Percentiles rank a stretch among this genome's conserved stretches.
Evolutionary conservation across 768 basidiomycete genomes (phyloP).

Genomic region (Leccinum boreale): DNA sequence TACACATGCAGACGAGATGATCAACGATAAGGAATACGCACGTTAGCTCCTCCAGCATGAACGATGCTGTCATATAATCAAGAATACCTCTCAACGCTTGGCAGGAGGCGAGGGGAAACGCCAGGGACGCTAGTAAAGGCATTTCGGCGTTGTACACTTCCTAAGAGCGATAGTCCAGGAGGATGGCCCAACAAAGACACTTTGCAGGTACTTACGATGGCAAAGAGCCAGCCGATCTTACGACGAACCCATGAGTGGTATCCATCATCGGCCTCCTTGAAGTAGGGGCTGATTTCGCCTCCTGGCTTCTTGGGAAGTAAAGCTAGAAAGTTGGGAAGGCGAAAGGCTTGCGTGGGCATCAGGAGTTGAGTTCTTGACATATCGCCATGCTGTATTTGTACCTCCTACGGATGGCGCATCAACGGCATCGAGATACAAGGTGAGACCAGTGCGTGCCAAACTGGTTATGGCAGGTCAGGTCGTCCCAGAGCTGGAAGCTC

Average conservation of each 20-base stretch:
- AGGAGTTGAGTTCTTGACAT: not conserved
- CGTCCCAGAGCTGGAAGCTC: slow-evolving; percentile 1
- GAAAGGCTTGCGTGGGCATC: slow-evolving; percentile 22
- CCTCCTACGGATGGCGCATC: not conserved
- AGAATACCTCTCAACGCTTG: slow-evolving; percentile 22
- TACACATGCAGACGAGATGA: not conserved
- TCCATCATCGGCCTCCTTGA: slow-evolving; percentile 19
- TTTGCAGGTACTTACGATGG: slow-evolving; percentile 15
- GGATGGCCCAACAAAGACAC: too few relatives aligned
- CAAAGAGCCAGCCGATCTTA: slow-evolving; percentile 22
- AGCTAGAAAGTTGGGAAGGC: slow-evolving; percentile 23
- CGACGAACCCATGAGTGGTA: slow-evolving; percentile 23
- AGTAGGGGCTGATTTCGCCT: slow-evolving; percentile 24
- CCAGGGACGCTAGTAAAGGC: slow-evolving; percentile 23
- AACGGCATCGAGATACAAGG: slow-evolving; percentile 5
- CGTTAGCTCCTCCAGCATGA: slow-evolving; percentile 32
- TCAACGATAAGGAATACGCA: not conserved
- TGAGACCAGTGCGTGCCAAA: slow-evolving; percentile 15
- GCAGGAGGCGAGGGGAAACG: slow-evolving; percentile 23
- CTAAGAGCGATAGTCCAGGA: slow-evolving; percentile 6
- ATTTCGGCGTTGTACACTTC: slow-evolving; percentile 27
- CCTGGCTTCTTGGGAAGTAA: slow-evolving; percentile 28
- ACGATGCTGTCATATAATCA: slow-evolving; percentile 29
- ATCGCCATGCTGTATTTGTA: slow-evolving; percentile 16
- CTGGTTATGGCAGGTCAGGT: slow-evolving; percentile 5